Evolutionary conservation across 2,329 filamentous ascomycete genomes (phyloP), one percentile per base, ranked within the genome.

Genomic region (Trichoderma lentiforme): DNA sequence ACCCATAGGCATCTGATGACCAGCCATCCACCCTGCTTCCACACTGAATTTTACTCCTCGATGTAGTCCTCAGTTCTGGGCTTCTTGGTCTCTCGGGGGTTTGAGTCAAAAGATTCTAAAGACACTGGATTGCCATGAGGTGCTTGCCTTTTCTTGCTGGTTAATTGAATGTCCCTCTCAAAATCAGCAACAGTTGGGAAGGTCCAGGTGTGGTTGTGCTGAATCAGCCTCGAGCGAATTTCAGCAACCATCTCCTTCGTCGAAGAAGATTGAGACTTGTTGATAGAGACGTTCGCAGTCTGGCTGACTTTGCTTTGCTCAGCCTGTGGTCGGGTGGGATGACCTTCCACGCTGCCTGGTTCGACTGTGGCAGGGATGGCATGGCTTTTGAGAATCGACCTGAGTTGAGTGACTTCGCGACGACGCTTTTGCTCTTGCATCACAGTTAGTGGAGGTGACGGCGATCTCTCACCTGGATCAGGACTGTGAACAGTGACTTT

Each of bases 351-450:
- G 24, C 28, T 60, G 12, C 26, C 14, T 60, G 34, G 21, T 32
- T 69, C 56, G 26, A 51, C 11, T 9, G 34, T 15, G 21, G 15
- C 24, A 39, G 57, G 26, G 15, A 24, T 28, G 26, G 26, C 21
- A 36, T 60, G 36, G n/a, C 67, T 36, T 57, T 81, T 82, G 34
- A 84, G 64, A 30, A 83, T 83, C 1, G 82, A 80, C 1, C 78
- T 79, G 6, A 80, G 78, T 15, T 74, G 73, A 5, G 56, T 72
- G 3, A 75, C 75, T 63, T 78, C 79, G 39, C 82, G 77, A 32
- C 82, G 78, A 26, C 78, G 78, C 14, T 75, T 73, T 72, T 82
- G 80, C 72, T 84, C 82, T 61, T 83, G 79, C 60, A 78, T 73
- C 36, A 83, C 71, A 1, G 81, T 81, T n/a, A 76, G 79, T 6